phyloP scores from a whole-genome alignment of 495 filamentous ascomycete species.

The Patellaria atrata region DNA sequence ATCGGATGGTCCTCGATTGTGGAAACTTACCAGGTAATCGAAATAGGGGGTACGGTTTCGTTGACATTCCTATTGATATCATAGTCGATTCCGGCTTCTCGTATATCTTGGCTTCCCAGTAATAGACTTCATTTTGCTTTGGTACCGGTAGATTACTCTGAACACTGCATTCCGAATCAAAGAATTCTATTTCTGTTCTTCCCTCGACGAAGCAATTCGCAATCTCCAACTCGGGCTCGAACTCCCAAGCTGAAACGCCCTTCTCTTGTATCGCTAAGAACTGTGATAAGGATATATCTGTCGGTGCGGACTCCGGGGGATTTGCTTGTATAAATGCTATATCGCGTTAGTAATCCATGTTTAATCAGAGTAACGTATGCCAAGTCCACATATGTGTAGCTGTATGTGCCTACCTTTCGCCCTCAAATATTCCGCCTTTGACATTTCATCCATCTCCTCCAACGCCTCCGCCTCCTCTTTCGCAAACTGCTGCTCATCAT shows the following conservation, averaged over 20 bases:
- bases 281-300: conserved; percentile 93
- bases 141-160: conserved; percentile 93
- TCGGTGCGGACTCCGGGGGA: conserved; percentile 86
- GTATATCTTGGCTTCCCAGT: conserved; percentile 98
- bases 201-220: conserved; percentile 97
- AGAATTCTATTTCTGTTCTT: conserved; percentile 95
- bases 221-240: conserved; percentile 94
- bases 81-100: conserved; percentile 83
- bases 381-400: neutral
- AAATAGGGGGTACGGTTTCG: conserved; percentile 93
- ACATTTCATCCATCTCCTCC: conserved; percentile 89
- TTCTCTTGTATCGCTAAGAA: conserved; percentile 98
- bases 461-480: conserved; percentile 90
- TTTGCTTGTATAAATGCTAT: conserved; percentile 88
- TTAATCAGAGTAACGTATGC: neutral
- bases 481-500: conserved; percentile 87
- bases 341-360: conserved; percentile 9
- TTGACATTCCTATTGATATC: conserved; percentile 81
- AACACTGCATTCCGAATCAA: conserved; percentile 92
- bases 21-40: conserved; percentile 63
- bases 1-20: neutral
- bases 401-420: conserved; percentile 72
- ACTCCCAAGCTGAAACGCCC: conserved; percentile 97
- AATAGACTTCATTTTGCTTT: conserved; percentile 98
- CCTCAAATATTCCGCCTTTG: conserved; percentile 76